Percentiles rank a stretch among this genome's conserved stretches.
These are phyloP conservation scores for Pholiota microspora DNA, from an alignment of 768 basidiomycete species.

Conservation along the genomic window DNA sequence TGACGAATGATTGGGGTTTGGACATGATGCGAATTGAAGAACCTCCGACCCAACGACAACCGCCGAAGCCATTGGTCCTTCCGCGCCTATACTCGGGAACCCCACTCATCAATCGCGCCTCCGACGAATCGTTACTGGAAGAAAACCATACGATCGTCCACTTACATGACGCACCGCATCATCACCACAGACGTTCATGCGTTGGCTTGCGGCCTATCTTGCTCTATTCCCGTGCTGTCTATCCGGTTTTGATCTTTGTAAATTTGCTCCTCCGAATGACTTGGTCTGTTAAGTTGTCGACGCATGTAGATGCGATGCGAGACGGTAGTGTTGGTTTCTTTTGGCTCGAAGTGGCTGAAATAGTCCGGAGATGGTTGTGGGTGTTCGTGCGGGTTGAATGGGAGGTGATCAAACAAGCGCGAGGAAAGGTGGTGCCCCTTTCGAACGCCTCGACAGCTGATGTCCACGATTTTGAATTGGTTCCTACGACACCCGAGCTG, in stretches of 20 bases:
- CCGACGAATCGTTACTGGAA: conserved; percentile 19
- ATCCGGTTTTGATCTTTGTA: conserved; percentile 78
- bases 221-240: conserved; percentile 77
- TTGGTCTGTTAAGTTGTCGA: conserved; percentile 90
- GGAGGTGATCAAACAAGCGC: conserved; percentile 74
- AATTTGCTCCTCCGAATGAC: conserved; percentile 90
- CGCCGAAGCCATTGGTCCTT: conserved; percentile 44
- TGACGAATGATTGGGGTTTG: conserved; percentile 97
- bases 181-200: conserved; percentile 39
- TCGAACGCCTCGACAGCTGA: conserved; percentile 30
- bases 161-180: conserved; percentile 22
- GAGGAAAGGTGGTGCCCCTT: conserved; percentile 29
- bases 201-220: conserved; percentile 75
- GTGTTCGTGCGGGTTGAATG: conserved; percentile 96
- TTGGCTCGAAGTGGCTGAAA: conserved; percentile 86
- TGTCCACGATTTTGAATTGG: conserved; percentile 37
- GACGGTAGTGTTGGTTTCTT: conserved; percentile 86
- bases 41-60: conserved; percentile 27
- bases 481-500: conserved; percentile 29
- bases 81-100: conserved; percentile 43
- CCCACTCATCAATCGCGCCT: conserved; percentile 22
- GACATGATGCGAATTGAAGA: conserved; percentile 54
- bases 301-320: conserved; percentile 74
- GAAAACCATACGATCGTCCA: conserved; percentile 16
- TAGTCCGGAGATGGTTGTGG: conserved; percentile 95